phyloP scores from a whole-genome alignment of 2,329 filamentous ascomycete genomes.

The Diaporthe sp. region DNA sequence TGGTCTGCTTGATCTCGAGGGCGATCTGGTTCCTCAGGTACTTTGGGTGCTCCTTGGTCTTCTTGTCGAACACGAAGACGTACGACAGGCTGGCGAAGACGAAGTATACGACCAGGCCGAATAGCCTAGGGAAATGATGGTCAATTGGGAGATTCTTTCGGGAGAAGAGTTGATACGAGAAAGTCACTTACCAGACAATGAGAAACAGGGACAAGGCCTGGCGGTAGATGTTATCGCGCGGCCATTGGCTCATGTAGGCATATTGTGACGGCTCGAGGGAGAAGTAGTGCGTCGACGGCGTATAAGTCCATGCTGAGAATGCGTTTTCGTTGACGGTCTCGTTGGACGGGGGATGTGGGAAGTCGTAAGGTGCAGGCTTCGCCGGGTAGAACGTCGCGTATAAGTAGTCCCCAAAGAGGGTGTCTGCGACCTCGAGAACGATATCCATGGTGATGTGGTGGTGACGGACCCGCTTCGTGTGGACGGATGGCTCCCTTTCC shows the following conservation, averaged over 20 bases:
- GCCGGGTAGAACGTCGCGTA: conserved; percentile 81
- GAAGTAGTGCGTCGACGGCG: conserved; percentile 80
- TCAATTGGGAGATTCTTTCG: conserved; percentile 5
- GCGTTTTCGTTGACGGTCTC: conserved; percentile 62
- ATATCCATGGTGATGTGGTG: conserved; percentile 80
- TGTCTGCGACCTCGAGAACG: conserved; percentile 88
- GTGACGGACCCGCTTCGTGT: background rate
- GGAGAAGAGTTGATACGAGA: background rate
- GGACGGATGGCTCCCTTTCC: background rate
- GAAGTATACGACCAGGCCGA: conserved; percentile 88
- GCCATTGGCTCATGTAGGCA: conserved; percentile 84
- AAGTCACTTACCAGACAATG: conserved; percentile 81
- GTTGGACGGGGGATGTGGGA: conserved; percentile 64
- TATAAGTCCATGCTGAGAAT: conserved; percentile 76
- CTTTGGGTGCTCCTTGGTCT: conserved; percentile 89
- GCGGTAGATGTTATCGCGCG: conserved; percentile 82
- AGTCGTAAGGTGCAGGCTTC: conserved; percentile 66
- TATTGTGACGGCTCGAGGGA: conserved; percentile 78
- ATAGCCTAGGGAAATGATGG: conserved; percentile 73
- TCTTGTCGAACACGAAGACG: conserved; percentile 91
- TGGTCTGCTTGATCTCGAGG: conserved; percentile 87
- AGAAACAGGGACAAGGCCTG: conserved; percentile 83
- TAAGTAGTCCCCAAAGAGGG: conserved; percentile 82
- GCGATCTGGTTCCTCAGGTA: conserved; percentile 94
- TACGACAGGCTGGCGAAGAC: conserved; percentile 87